Evolutionary conservation across 2,329 filamentous ascomycete species (phyloP).

Genomic region (Calonectria montana): DNA sequence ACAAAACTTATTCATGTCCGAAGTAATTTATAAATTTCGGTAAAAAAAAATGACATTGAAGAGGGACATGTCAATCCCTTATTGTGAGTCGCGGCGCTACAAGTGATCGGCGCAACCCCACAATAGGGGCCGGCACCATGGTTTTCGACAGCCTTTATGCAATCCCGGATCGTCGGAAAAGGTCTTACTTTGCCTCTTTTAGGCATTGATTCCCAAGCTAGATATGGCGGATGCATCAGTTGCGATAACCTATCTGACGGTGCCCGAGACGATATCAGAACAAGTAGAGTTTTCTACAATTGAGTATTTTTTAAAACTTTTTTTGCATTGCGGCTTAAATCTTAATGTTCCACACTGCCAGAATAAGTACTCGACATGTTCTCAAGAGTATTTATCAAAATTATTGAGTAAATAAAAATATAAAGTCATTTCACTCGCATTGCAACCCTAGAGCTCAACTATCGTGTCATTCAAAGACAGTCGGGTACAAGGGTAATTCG

Average conservation of each 20-base stretch:
- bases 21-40: neutral
- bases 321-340: no score
- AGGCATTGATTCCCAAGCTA: neutral
- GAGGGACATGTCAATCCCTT: neutral
- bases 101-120: neutral
- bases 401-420: no score
- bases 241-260: neutral
- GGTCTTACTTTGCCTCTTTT: no score
- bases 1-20: neutral
- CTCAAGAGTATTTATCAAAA: neutral
- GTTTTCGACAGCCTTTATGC: neutral
- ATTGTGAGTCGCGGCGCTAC: neutral
- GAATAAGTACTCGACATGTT: neutral
- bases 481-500: neutral
- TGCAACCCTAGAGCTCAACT: neutral
- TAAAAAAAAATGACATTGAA: neutral
- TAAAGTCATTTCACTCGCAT: neutral
- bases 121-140: neutral
- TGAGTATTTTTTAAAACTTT: neutral
- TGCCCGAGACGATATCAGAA: neutral
- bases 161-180: neutral
- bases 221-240: neutral
- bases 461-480: neutral
- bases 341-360: neutral
- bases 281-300: neutral